Conservation (phyloP, 768 basidiomycete species). For the Hypholoma sublateritium region DNA sequence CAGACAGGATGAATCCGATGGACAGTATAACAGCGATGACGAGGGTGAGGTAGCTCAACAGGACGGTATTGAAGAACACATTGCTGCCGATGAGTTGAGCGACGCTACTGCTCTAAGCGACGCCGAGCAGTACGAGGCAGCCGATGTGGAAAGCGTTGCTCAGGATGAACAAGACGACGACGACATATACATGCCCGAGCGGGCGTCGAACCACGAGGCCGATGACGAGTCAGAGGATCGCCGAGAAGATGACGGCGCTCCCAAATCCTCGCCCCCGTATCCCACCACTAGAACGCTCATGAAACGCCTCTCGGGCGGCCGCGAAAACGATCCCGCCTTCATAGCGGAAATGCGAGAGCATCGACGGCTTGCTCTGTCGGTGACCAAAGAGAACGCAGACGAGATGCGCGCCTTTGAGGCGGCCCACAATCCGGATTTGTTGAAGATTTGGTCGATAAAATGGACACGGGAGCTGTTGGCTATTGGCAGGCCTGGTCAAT, state of each 20-base stretch:
- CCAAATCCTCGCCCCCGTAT: not conserved
- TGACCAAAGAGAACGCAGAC: conserved; percentile 15
- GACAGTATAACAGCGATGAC: not conserved
- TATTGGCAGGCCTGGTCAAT: not conserved
- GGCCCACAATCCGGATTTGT: conserved; percentile 19
- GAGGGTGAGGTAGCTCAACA: not conserved
- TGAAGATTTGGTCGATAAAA: conserved; percentile 24
- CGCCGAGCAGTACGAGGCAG: not conserved
- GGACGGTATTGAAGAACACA: not conserved
- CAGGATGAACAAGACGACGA: not conserved
- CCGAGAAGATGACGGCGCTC: not conserved
- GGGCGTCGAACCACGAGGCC: not conserved
- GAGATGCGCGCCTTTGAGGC: conserved; percentile 28
- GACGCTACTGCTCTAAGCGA: not conserved
- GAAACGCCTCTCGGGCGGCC: conserved; percentile 1
- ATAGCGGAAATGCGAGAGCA: conserved; percentile 8
- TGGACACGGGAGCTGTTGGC: conserved; percentile 3
- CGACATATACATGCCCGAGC: conserved; percentile 4
- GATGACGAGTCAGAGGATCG: conserved; percentile 1
- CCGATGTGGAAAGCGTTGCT: not conserved
- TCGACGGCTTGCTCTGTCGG: conserved; percentile 9
- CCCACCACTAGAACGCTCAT: not conserved
- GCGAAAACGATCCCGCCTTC: conserved; percentile 9
- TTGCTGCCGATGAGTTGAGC: not conserved
- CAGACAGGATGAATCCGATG: not conserved